Conservation (phyloP, 23 red algal genomes). For the Cyanidium caldarium region DNA sequence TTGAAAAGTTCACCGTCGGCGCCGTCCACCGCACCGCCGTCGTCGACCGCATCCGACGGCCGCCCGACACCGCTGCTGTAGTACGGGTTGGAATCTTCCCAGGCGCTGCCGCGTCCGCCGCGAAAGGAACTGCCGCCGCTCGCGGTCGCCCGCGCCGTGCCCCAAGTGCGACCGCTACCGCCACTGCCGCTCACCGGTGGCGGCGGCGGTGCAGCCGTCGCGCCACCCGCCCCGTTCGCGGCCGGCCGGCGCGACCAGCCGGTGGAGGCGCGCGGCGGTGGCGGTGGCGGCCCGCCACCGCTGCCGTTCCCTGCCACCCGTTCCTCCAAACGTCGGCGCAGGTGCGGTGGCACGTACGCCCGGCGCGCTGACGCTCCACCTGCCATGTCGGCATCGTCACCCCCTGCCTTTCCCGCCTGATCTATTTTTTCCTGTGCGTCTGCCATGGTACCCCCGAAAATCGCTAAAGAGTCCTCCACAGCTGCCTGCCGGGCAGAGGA, state of each 20-base stretch:
- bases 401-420: neutral
- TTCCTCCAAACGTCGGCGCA: neutral
- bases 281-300: neutral
- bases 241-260: neutral
- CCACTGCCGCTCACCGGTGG: neutral
- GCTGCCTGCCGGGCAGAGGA: no score
- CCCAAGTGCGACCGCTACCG: neutral
- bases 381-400: neutral
- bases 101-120: neutral
- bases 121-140: neutral
- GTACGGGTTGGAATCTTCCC: constrained; percentile 1
- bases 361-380: no score
- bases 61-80: neutral
- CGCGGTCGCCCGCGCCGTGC: neutral
- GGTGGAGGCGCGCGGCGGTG: neutral
- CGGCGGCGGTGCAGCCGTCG: neutral
- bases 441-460: no score
- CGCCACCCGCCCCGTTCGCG: neutral
- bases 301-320: neutral
- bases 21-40: neutral
- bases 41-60: neutral
- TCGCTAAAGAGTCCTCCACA: no score
- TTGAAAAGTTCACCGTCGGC: constrained; percentile 32
- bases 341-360: neutral
- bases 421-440: no score